phyloP scores from a whole-genome alignment of 331 rosid species.

The Malus hybrid region DNA sequence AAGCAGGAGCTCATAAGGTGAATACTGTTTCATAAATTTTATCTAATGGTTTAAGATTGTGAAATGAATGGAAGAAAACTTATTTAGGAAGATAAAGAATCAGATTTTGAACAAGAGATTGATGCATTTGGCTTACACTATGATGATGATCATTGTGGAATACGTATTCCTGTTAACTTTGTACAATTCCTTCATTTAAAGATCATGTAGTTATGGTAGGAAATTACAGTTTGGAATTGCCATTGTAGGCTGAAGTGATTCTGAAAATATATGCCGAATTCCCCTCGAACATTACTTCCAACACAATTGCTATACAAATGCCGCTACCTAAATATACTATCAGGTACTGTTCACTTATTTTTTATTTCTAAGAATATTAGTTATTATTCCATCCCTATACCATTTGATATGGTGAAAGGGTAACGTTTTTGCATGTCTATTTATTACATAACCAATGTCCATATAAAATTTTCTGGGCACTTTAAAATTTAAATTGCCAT shows the following conservation, averaged over 20 bases:
- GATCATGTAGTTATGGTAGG: background rate
- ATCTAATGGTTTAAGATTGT: background rate
- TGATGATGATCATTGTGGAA: background rate
- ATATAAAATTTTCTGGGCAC: background rate
- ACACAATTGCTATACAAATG: slow-evolving; percentile 70
- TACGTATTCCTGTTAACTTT: background rate
- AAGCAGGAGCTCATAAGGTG: slow-evolving; percentile 69
- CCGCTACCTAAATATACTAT: slow-evolving; percentile 67
- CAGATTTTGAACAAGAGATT: background rate
- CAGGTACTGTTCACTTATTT: slow-evolving; percentile 35
- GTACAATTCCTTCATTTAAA: background rate
- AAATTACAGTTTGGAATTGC: slow-evolving; percentile 9
- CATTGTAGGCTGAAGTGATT: slow-evolving; percentile 65
- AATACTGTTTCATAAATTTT: slow-evolving; percentile 2
- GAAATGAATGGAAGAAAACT: background rate
- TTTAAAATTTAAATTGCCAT: background rate
- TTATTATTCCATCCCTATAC: background rate
- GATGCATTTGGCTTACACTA: background rate
- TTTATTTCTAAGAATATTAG: background rate
- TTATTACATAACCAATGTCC: background rate
- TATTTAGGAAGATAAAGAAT: background rate
- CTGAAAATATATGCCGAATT: slow-evolving; percentile 71
- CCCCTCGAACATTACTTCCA: slow-evolving; percentile 66
- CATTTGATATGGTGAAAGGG: background rate
- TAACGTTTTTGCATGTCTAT: slow-evolving; percentile 8